Conservation (phyloP, 495 filamentous ascomycete species). For the Penicillium pulvis region DNA sequence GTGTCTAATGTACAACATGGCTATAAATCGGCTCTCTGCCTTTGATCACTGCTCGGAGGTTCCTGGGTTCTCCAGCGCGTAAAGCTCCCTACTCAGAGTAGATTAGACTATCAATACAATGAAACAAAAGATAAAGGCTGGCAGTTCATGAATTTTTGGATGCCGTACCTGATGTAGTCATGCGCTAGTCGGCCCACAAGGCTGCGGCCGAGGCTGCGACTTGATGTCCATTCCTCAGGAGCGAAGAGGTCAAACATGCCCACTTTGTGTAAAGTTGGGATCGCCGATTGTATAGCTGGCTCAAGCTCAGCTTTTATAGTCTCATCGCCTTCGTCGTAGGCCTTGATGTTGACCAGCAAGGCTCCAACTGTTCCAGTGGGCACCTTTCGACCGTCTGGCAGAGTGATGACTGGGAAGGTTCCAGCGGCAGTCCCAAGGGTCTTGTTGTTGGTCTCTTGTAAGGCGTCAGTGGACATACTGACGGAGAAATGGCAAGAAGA, state of each 20-base stretch:
- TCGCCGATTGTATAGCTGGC: neutral
- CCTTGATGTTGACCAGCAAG: conserved; percentile 4
- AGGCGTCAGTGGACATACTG: conserved; percentile 1
- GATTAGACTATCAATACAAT: no score
- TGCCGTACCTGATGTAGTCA: no score
- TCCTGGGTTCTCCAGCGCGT: no score
- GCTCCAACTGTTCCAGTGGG: conserved; percentile 9
- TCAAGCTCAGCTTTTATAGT: neutral
- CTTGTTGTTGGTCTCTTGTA: conserved; percentile 11
- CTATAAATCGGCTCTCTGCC: no score
- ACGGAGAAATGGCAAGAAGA: no score
- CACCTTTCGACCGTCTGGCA: conserved; percentile 7
- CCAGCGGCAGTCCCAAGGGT: conserved; percentile 8
- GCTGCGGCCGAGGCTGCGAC: no score
- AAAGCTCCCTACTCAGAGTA: no score
- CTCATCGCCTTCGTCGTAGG: neutral
- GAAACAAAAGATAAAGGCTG: no score
- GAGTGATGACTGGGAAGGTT: conserved; percentile 1
- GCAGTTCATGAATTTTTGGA: no score
- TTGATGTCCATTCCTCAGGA: conserved; percentile 1
- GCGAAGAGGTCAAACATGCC: conserved; percentile 4
- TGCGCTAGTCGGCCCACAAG: no score
- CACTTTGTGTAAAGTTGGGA: conserved; percentile 6
- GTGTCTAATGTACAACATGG: no score
- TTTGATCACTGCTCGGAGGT: no score